These are phyloP conservation scores for Arthrobotrys sphaeroides DNA, from an alignment of 2,329 filamentous ascomycete species.

Conservation along the genomic window DNA sequence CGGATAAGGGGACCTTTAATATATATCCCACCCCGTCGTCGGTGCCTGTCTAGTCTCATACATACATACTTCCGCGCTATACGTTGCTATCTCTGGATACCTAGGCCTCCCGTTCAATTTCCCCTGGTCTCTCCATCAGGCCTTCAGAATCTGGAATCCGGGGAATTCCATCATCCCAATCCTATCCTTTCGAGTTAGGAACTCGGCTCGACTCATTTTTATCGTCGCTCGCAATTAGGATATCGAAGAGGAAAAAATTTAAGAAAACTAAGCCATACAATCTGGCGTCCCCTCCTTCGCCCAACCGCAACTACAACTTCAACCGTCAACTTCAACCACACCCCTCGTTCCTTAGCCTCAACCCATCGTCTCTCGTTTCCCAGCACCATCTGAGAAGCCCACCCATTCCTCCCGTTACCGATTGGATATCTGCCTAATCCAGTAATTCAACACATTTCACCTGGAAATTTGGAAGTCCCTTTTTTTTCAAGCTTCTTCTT, in stretches of 20 bases:
- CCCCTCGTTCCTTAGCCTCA: neutral
- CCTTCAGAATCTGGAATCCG: constrained; percentile 10
- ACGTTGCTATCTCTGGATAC: neutral
- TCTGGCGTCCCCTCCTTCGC: constrained; percentile 50
- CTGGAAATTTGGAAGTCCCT: constrained; percentile 28
- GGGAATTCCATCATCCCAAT: constrained; percentile 21
- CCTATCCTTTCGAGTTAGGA: constrained; percentile 7
- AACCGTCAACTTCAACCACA: neutral
- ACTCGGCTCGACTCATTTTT: neutral
- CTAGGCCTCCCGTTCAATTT: constrained; percentile 4
- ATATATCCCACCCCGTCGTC: neutral
- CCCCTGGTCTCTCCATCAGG: constrained; percentile 5
- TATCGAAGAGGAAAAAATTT: neutral
- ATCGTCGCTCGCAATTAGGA: constrained; percentile 10
- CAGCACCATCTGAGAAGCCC: constrained; percentile 7
- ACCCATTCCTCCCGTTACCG: constrained; percentile 45
- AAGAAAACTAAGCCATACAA: constrained; percentile 15
- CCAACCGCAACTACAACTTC: neutral
- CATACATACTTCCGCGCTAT: neutral
- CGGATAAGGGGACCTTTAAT: constrained; percentile 36
- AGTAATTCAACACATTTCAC: constrained; percentile 53
- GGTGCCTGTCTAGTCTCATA: neutral
- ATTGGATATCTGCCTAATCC: constrained; percentile 50
- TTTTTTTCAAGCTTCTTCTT: constrained; percentile 24
- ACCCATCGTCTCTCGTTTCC: constrained; percentile 22